These are phyloP conservation scores for Xylaria sp. DNA, from an alignment of 2,329 filamentous ascomycete genomes.

Conservation along the genomic window DNA sequence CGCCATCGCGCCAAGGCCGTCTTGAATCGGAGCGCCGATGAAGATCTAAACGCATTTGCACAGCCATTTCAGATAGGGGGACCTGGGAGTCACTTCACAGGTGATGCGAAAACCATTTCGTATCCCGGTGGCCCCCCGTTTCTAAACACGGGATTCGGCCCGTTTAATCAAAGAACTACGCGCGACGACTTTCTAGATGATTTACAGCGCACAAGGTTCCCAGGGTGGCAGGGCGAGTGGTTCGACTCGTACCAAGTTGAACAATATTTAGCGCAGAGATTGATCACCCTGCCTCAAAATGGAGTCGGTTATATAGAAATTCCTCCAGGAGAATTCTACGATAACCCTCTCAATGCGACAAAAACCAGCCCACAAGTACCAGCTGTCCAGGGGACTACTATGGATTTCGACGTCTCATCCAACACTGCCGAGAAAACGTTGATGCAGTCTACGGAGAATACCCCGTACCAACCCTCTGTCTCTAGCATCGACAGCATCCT, in stretches of 20 bases:
- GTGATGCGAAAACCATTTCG: conserved; percentile 44
- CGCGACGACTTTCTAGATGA: conserved; percentile 57
- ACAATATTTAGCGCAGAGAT: conserved; percentile 72
- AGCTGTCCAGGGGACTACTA: neutral
- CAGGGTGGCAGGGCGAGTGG: conserved; percentile 77
- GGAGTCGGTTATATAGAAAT: conserved; percentile 71
- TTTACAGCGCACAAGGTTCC: conserved; percentile 63
- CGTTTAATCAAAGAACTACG: conserved; percentile 56
- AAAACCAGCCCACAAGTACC: conserved; percentile 14
- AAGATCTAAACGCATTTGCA: conserved; percentile 66
- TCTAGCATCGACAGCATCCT: conserved; percentile 33
- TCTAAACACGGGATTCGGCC: conserved; percentile 54
- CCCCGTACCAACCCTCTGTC: conserved; percentile 26
- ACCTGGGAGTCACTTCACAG: conserved; percentile 71
- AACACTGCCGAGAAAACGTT: neutral
- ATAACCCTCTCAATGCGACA: conserved; percentile 31
- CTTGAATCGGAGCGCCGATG: conserved; percentile 49
- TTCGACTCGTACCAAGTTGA: conserved; percentile 82
- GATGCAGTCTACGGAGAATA: conserved; percentile 19
- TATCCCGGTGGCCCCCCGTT: conserved; percentile 42
- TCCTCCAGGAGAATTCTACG: conserved; percentile 55
- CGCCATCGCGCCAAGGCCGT: conserved; percentile 52
- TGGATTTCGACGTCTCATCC: conserved; percentile 12
- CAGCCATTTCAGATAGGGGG: conserved; percentile 74
- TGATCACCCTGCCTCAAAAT: conserved; percentile 72